Evolutionary conservation across 1,284 basidiomycete species (phyloP).

Genomic region (Chalciporus sp.): DNA sequence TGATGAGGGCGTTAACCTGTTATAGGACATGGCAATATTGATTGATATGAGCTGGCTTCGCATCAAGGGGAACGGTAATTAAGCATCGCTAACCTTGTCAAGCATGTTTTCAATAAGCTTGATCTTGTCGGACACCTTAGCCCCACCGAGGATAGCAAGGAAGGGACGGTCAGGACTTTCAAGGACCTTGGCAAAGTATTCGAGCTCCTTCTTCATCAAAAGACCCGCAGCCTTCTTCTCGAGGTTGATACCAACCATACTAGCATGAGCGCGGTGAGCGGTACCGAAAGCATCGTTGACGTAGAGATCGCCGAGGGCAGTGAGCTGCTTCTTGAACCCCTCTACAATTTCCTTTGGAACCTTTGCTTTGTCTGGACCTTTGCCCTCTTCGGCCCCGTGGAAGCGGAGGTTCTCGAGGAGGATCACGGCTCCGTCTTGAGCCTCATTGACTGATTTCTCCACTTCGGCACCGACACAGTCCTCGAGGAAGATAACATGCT

Average conservation of each 20-base stretch:
- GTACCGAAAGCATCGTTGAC: slow-evolving; percentile 99
- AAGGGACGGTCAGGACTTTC: slow-evolving; percentile 95
- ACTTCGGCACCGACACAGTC: slow-evolving; percentile 89
- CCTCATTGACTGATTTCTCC: slow-evolving; percentile 77
- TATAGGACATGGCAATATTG: neutral
- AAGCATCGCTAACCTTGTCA: slow-evolving; percentile 75
- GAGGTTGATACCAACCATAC: slow-evolving; percentile 96
- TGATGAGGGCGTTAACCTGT: slow-evolving; percentile 93
- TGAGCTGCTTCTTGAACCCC: slow-evolving; percentile 64
- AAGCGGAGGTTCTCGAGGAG: slow-evolving; percentile 98
- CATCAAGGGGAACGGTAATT: neutral
- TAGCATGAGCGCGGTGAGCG: slow-evolving; percentile 97
- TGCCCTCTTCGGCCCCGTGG: slow-evolving; percentile 99
- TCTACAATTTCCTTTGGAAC: slow-evolving; percentile 74
- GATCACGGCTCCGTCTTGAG: slow-evolving; percentile 80
- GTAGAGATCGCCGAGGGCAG: slow-evolving; percentile 94
- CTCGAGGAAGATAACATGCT: slow-evolving; percentile 79
- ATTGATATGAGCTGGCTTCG: neutral
- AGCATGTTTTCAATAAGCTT: slow-evolving; percentile 99
- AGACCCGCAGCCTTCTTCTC: slow-evolving; percentile 95
- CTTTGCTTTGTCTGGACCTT: slow-evolving; percentile 84
- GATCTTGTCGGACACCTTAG: slow-evolving; percentile 99
- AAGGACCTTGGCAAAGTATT: slow-evolving; percentile 97
- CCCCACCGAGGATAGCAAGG: slow-evolving; percentile 97
- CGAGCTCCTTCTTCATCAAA: slow-evolving; percentile 98